phyloP scores from a whole-genome alignment of 192 early-diverging fungal species.

The Rhizoclosmatium globosum region DNA sequence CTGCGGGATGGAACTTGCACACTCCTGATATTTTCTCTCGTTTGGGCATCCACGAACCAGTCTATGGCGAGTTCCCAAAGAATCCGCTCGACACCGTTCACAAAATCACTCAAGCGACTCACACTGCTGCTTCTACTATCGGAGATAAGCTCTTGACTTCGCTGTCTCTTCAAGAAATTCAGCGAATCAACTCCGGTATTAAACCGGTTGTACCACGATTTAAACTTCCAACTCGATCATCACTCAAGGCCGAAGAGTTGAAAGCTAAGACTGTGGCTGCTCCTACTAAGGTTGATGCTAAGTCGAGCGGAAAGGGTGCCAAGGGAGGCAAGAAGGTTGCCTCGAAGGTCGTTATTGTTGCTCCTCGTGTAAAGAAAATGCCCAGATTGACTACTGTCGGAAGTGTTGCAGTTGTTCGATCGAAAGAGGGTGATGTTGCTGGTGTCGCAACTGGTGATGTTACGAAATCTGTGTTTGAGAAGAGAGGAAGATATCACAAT shows the following conservation, averaged over 20 bases:
- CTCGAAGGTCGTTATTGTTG: background rate
- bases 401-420: slow-evolving; percentile 48
- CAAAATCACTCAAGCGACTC: slow-evolving; percentile 35
- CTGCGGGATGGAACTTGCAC: slow-evolving; percentile 51
- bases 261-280: background rate
- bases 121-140: slow-evolving; percentile 31
- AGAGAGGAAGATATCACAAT: slow-evolving; percentile 54
- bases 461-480: slow-evolving; percentile 42
- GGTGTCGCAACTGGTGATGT: slow-evolving; percentile 40
- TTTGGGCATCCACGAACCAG: slow-evolving; percentile 64
- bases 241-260: slow-evolving; percentile 39
- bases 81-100: slow-evolving; percentile 23
- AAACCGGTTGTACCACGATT: background rate
- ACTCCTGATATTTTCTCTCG: slow-evolving; percentile 53
- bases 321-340: slow-evolving; percentile 36
- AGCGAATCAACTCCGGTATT: slow-evolving; percentile 44
- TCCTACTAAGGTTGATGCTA: background rate
- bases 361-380: slow-evolving; percentile 24
- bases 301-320: slow-evolving; percentile 4
- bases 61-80: slow-evolving; percentile 46
- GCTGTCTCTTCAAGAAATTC: slow-evolving; percentile 34
- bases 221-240: slow-evolving; percentile 40
- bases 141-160: slow-evolving; percentile 35
- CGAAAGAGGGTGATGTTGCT: slow-evolving; percentile 52
- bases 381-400: slow-evolving; percentile 50